phyloP scores from a whole-genome alignment of 805 yeast genomes.

The Kodamaea hsintzibuensis region DNA sequence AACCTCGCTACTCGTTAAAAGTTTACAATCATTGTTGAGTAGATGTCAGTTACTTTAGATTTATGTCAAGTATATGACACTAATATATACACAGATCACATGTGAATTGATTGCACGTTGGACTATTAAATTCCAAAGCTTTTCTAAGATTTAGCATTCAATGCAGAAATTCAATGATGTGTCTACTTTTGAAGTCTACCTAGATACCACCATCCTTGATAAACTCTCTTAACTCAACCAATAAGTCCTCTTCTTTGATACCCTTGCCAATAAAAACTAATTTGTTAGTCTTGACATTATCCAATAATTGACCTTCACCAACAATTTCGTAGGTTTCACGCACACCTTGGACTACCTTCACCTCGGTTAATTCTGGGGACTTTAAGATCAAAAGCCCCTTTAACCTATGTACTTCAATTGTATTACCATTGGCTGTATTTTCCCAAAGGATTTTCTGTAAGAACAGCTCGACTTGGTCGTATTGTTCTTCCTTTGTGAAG shows the following conservation, averaged over 20 bases:
- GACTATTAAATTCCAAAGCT: too few relatives aligned
- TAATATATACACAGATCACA: too few relatives aligned
- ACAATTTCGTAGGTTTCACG: conserved; percentile 86
- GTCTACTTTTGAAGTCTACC: too few relatives aligned
- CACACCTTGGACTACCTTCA: conserved; percentile 83
- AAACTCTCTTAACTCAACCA: conserved; percentile 27
- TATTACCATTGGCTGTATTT: conserved; percentile 38
- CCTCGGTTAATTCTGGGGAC: conserved; percentile 31
- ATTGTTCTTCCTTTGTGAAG: conserved; percentile 36
- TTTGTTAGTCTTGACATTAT: conserved; percentile 48
- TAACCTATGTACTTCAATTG: conserved; percentile 73
- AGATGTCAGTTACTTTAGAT: too few relatives aligned
- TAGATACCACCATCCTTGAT: neutral
- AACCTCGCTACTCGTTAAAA: too few relatives aligned
- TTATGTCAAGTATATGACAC: too few relatives aligned
- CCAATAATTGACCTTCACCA: conserved; percentile 40
- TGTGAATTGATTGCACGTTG: too few relatives aligned
- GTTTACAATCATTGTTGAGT: too few relatives aligned
- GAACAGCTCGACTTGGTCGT: conserved; percentile 54
- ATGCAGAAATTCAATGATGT: too few relatives aligned
- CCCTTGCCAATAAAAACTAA: conserved; percentile 77
- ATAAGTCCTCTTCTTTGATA: conserved; percentile 39
- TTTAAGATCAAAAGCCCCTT: conserved; percentile 67
- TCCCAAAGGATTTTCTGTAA: conserved; percentile 82
- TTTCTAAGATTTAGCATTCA: too few relatives aligned